Evolutionary conservation across 345 rosid genomes (phyloP).

Genomic region (Cardamine chenopodiifolia): DNA sequence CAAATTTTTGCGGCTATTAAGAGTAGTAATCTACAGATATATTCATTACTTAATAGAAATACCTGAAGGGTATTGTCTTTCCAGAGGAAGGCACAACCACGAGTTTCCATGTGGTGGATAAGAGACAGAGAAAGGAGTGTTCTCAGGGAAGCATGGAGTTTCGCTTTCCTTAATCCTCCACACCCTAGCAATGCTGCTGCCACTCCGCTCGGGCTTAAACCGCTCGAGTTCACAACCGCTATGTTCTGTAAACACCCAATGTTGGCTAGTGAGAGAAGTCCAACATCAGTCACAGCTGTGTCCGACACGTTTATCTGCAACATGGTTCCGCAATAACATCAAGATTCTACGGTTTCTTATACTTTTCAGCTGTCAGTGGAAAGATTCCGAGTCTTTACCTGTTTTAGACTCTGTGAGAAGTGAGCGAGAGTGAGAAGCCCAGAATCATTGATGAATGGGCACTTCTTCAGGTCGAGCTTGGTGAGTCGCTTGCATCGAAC

Average conservation of each 20-base stretch:
- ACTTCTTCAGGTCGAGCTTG: slow-evolving; percentile 52
- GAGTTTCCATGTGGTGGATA: slow-evolving; percentile 43
- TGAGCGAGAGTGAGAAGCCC: slow-evolving; percentile 53
- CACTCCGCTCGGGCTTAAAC: slow-evolving; percentile 51
- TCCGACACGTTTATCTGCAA: slow-evolving; percentile 55
- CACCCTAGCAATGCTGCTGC: slow-evolving; percentile 53
- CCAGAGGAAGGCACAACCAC: slow-evolving; percentile 50
- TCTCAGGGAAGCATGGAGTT: slow-evolving; percentile 50
- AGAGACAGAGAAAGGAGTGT: slow-evolving; percentile 39
- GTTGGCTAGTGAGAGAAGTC: slow-evolving; percentile 46
- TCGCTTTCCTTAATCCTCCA: slow-evolving; percentile 49
- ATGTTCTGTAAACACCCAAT: slow-evolving; percentile 47
- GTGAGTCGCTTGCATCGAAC: slow-evolving; percentile 45
- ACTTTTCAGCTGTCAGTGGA: neutral
- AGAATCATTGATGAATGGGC: slow-evolving; percentile 46
- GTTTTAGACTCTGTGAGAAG: slow-evolving; percentile 50
- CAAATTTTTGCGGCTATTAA: neutral
- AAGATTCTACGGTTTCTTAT: neutral
- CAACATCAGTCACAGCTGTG: slow-evolving; percentile 51
- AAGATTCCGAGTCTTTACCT: slow-evolving; percentile 30
- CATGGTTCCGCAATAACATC: slow-evolving; percentile 10
- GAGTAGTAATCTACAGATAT: neutral
- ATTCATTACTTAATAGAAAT: neutral
- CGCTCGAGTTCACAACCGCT: slow-evolving; percentile 46
- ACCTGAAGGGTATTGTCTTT: slow-evolving; percentile 52